Base-by-base conservation (phyloP, 306 rosid species). In the Arachis stenosperma region DNA sequence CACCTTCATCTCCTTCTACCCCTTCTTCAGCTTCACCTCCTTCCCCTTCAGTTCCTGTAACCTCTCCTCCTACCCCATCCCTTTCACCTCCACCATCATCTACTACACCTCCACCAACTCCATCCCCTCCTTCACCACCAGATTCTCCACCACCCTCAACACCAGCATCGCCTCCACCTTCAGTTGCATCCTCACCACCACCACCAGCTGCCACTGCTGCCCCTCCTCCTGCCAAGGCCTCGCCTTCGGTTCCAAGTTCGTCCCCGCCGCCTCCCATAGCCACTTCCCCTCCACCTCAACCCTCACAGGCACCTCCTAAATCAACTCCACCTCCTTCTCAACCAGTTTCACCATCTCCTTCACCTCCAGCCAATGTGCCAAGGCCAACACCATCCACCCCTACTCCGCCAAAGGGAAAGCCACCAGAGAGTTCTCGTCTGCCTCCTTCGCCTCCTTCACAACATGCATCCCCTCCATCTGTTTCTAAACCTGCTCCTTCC, bases 211-310 rank as follows among this genome's bases (percentile, higher is more conserved):
- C 79, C 13, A 29, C 70, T 63, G 15, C 83, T 64, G 15, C 83
- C 65, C 78, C 85, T 71, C 87, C 89, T 65, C 87, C 92, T 8
- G 71, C 81, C 74, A 53, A 47, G 17, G 48, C 80, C 44, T 69
- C 90, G 14, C 87, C 89, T 30, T 68, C 91, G 8, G 74, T 83
- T 76, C 84, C 90, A 13, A 79, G n/a, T 75, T 77, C 64, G n/a
- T 74, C 97, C 0, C 84, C 90, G 10, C 88, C 89, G 11, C 71
- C 85, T 8, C 71, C 85, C 22, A 33, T 58, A 42, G 73, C 6
- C 39, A 72, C 22, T 78, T 65, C 90, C 71, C 91, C 92, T 63
- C 88, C 96, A 73, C 94, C 94, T 27, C 69, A 65, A 77, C n/a
- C 85, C 47, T 64, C 85, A 47, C 67, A 83, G 10, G 22, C 77